Conservation (phyloP, 495 filamentous ascomycete genomes). For the Lepidopterella palustris region DNA sequence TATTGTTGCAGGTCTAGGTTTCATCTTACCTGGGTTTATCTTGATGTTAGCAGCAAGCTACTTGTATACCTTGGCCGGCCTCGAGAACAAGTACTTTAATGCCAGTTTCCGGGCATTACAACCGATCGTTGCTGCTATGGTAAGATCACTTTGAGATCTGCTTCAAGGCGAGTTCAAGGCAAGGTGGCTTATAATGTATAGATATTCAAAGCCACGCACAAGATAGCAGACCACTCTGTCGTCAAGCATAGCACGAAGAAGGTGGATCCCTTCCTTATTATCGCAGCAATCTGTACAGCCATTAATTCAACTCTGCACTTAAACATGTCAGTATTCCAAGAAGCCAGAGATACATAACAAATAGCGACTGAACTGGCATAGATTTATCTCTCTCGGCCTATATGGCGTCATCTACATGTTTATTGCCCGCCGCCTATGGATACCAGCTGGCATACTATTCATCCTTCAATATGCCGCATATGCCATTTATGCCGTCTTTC, state of each 20-base stretch:
- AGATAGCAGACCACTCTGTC: slow-evolving; percentile 35
- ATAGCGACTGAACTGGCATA: slow-evolving; percentile 13
- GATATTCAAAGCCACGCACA: slow-evolving; percentile 36
- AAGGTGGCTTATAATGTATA: slow-evolving; percentile 5
- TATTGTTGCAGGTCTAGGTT: slow-evolving; percentile 35
- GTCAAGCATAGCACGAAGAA: slow-evolving; percentile 30
- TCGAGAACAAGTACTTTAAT: slow-evolving; percentile 36
- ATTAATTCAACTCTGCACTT: slow-evolving; percentile 36
- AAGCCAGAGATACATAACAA: background rate
- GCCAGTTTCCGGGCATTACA: slow-evolving; percentile 36
- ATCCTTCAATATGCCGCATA: slow-evolving; percentile 35
- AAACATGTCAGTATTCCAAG: slow-evolving; percentile 33
- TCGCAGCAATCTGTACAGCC: slow-evolving; percentile 34
- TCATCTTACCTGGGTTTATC: slow-evolving; percentile 36
- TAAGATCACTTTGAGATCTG: slow-evolving; percentile 11
- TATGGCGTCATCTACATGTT: slow-evolving; percentile 35
- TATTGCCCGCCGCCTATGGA: slow-evolving; percentile 27
- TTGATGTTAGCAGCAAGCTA: slow-evolving; percentile 36
- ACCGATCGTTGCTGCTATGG: slow-evolving; percentile 38
- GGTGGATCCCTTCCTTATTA: slow-evolving; percentile 33
- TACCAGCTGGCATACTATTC: slow-evolving; percentile 30
- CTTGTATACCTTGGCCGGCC: slow-evolving; percentile 32
- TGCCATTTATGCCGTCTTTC: slow-evolving; percentile 34
- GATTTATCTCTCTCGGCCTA: slow-evolving; percentile 37
- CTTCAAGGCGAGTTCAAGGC: background rate